A percentile compares a stretch with the other conserved stretches of the same genome.
These are phyloP conservation scores for Gracilaria domingensis DNA, from an alignment of 23 red algal species.

Conservation along the genomic window DNA sequence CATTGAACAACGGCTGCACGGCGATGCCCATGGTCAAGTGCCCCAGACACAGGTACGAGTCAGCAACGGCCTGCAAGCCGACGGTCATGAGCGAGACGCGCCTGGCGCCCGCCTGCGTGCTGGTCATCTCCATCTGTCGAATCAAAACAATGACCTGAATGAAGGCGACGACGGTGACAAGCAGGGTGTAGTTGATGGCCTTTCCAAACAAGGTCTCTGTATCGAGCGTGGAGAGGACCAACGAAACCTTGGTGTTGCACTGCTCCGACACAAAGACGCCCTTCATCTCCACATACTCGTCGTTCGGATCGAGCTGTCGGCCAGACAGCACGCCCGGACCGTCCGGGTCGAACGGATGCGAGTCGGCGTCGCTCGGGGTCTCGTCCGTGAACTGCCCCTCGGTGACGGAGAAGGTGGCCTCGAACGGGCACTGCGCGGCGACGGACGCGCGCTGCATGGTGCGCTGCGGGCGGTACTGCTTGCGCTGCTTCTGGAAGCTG, in stretches of 20 bases:
- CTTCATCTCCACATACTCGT: constrained; percentile 79
- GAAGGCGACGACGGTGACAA: constrained; percentile 79
- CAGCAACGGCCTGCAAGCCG: constrained; percentile 88
- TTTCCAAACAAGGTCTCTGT: constrained; percentile 76
- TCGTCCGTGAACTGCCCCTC: constrained; percentile 51
- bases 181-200: constrained; percentile 89
- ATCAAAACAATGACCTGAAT: constrained; percentile 83
- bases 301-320: constrained; percentile 13
- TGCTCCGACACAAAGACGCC: constrained; percentile 59
- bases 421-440: constrained; percentile 48
- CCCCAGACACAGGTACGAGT: constrained; percentile 88
- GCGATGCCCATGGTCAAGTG: constrained; percentile 90
- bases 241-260: constrained; percentile 56
- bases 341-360: constrained; percentile 12
- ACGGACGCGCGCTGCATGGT: constrained; percentile 12
- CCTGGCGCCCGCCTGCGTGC: constrained; percentile 77
- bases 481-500: constrained; percentile 42
- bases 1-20: constrained; percentile 88
- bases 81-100: constrained; percentile 84
- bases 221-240: constrained; percentile 82
- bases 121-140: constrained; percentile 91
- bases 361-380: constrained; percentile 18
- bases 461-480: constrained; percentile 34
- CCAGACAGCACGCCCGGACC: constrained; percentile 40
- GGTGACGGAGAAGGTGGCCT: constrained; percentile 52